A percentile compares a stretch with the other conserved stretches of the same genome.
Conservation (phyloP, 306 rosid genomes). For the Trifolium dubium region DNA sequence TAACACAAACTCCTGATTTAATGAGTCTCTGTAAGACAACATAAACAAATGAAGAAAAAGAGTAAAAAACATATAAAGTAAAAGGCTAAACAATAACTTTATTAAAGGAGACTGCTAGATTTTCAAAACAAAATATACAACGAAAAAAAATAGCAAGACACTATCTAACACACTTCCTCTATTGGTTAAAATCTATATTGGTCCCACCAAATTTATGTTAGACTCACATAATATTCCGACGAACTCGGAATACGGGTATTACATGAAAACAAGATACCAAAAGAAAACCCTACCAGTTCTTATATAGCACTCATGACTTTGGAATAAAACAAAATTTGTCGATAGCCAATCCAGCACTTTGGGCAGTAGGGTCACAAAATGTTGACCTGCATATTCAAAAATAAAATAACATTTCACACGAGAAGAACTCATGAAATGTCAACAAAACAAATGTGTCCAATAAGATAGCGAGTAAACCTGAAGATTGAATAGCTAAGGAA, state of each 20-base stretch:
- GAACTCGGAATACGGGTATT: neutral
- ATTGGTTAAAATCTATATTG: neutral
- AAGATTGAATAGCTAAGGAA: slow-evolving; percentile 86
- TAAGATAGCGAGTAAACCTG: slow-evolving; percentile 59
- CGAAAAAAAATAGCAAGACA: neutral
- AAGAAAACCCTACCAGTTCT: slow-evolving; percentile 71
- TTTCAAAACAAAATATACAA: slow-evolving; percentile 24
- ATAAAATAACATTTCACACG: neutral
- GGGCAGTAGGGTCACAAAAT: slow-evolving; percentile 73
- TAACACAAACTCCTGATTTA: neutral
- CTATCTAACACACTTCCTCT: neutral
- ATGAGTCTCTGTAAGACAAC: slow-evolving; percentile 11
- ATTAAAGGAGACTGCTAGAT: neutral
- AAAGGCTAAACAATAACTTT: slow-evolving; percentile 6
- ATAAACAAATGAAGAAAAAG: slow-evolving; percentile 27
- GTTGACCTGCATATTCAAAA: slow-evolving; percentile 70
- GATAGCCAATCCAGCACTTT: slow-evolving; percentile 86
- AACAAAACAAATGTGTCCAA: slow-evolving; percentile 34
- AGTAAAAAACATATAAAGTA: neutral
- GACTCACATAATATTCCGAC: neutral
- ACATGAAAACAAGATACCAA: slow-evolving; percentile 34
- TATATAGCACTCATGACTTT: slow-evolving; percentile 92
- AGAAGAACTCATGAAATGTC: slow-evolving; percentile 29
- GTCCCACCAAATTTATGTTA: neutral
- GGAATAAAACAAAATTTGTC: slow-evolving; percentile 76